These are phyloP conservation scores for Mucor irregularis DNA, from an alignment of 371 early-diverging fungal species.

Conservation along the genomic window DNA sequence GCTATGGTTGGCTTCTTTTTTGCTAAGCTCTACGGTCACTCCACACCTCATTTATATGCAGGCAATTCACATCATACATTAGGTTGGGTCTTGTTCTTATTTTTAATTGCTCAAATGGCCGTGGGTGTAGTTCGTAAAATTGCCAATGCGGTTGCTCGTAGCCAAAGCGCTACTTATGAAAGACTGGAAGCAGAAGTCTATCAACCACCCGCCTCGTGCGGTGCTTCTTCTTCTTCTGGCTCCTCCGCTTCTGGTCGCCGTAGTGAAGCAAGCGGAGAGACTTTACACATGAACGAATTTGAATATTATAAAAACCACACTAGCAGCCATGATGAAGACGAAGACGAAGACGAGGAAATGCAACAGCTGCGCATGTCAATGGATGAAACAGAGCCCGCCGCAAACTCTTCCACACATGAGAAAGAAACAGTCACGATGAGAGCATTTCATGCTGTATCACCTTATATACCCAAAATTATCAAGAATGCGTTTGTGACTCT, in stretches of 20 bases:
- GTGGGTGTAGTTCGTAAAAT: constrained; percentile 52
- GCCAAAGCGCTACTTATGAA: constrained; percentile 25
- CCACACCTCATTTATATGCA: constrained; percentile 44
- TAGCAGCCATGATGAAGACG: constrained; percentile 12
- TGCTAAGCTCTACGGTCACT: constrained; percentile 49
- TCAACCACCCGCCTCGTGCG: constrained; percentile 1
- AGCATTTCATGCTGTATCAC: constrained; percentile 23
- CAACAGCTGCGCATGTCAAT: too few species aligned
- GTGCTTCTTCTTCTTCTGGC: constrained; percentile 11
- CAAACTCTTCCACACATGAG: neutral
- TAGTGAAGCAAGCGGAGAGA: constrained; percentile 37
- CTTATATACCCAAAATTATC: constrained; percentile 37
- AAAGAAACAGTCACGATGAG: constrained; percentile 31
- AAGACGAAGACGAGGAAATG: constrained; percentile 13
- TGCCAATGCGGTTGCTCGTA: constrained; percentile 41
- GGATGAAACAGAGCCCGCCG: too few species aligned
- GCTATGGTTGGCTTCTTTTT: constrained; percentile 49
- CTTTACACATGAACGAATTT: constrained; percentile 29
- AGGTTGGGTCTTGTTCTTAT: constrained; percentile 44
- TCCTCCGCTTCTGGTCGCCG: constrained; percentile 23
- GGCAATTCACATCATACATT: constrained; percentile 50
- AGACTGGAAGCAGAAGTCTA: constrained; percentile 30
- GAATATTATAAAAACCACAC: constrained; percentile 14
- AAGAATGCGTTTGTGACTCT: constrained; percentile 35
- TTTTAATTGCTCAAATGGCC: constrained; percentile 38